A percentile compares a stretch with the other conserved stretches of the same genome.
These are phyloP conservation scores for Ilex asprella DNA, from an alignment of 257 asterid genomes.

Conservation along the genomic window DNA sequence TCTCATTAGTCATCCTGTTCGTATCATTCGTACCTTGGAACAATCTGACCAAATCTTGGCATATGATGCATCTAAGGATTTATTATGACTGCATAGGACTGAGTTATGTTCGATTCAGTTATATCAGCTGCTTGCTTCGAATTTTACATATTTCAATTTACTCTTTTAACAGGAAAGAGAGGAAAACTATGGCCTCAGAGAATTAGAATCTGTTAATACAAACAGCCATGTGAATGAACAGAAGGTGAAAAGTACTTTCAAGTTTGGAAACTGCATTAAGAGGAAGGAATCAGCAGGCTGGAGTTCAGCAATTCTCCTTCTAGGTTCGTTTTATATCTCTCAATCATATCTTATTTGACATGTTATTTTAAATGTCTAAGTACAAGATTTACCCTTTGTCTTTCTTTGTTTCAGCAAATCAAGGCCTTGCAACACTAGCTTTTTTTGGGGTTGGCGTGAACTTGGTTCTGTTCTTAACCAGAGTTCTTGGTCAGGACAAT, in stretches of 20 bases:
- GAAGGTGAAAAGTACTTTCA: background rate
- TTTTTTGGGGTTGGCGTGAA: slow-evolving; percentile 85
- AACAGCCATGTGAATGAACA: slow-evolving; percentile 2
- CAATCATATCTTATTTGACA: background rate
- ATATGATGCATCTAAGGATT: background rate
- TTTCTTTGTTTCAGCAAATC: slow-evolving; percentile 40
- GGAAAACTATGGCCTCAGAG: background rate
- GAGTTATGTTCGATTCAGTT: background rate
- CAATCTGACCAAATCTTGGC: no score
- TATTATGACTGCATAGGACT: background rate
- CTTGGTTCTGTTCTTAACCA: slow-evolving; percentile 62
- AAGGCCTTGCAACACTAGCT: slow-evolving; percentile 75
- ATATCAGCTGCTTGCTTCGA: background rate
- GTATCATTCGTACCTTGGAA: background rate
- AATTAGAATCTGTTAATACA: background rate
- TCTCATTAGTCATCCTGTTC: no score
- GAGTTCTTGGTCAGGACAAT: slow-evolving; percentile 65
- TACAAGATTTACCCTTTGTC: no score
- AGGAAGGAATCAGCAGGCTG: slow-evolving; percentile 48
- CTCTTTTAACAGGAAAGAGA: background rate
- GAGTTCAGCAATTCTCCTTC: slow-evolving; percentile 45
- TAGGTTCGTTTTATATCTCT: slow-evolving; percentile 34
- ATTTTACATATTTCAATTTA: background rate
- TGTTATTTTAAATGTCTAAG: no score
- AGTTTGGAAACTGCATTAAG: background rate